phyloP scores from a whole-genome alignment of 306 rosid genomes.

The Senna tora region DNA sequence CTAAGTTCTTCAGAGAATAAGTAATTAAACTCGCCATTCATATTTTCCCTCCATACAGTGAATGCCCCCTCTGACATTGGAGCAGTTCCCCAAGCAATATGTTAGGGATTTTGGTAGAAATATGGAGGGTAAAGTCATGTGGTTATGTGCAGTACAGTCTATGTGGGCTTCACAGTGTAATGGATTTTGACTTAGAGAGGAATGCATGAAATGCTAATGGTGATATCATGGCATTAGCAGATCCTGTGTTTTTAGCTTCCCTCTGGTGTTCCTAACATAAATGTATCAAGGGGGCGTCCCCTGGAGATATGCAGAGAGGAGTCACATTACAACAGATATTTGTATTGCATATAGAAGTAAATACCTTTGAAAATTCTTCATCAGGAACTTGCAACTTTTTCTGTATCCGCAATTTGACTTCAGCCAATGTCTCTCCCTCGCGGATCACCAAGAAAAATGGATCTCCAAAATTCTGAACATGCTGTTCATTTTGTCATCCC shows the following conservation, averaged over 20 bases:
- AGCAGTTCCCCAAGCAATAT: background rate
- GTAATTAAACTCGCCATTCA: no score
- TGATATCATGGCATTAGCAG: background rate
- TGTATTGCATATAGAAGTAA: background rate
- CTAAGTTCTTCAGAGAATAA: no score
- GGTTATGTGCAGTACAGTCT: no score
- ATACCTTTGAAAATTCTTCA: slow-evolving; percentile 52
- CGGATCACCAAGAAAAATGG: slow-evolving; percentile 84
- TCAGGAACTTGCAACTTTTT: slow-evolving; percentile 85
- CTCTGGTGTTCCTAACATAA: background rate
- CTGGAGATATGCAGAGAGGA: background rate
- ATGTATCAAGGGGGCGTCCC: no score
- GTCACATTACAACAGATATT: background rate
- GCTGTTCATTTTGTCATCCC: slow-evolving; percentile 49
- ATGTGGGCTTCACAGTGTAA: no score
- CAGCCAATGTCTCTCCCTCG: slow-evolving; percentile 85
- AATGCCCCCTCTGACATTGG: background rate
- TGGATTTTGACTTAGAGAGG: no score
- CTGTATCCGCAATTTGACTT: slow-evolving; percentile 79
- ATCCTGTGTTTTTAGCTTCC: background rate
- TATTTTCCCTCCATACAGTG: background rate
- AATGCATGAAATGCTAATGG: no score
- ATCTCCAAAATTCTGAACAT: slow-evolving; percentile 91
- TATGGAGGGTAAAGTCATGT: no score
- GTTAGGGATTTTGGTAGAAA: no score